Evolutionary conservation across 805 yeast genomes (phyloP), one percentile per base, ranked within the genome.

Genomic region (Kluyveromyces starmeri): DNA sequence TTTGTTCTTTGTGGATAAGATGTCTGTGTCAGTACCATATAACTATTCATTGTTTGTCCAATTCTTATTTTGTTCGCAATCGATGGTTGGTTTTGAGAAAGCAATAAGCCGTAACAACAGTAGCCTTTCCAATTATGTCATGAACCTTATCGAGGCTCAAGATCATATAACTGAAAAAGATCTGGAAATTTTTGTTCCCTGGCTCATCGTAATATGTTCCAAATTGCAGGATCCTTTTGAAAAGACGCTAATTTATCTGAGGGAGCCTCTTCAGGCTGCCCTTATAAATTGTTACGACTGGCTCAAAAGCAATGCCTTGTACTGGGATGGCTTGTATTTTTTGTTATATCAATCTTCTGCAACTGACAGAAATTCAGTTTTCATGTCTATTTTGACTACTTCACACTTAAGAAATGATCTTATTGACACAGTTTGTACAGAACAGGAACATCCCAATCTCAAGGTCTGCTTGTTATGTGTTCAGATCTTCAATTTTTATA

Each of bases 401-500:
- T 6, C 33, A 3, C 13, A 20, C 8, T 15, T 30, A 20, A 20
- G 33, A 20, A 30, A 20, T 9, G 26, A 19, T 20, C 33, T 30
- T 15, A 13, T 30, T 4, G 25, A 30, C 5, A 11, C 13, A 15
- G n/a, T 30, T 13, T 21, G 26, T 11, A 20, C 12, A 4, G 15
- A 15, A 16, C 22, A 18, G 3, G 15, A 11, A 20, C 18, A 20
- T 5, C 4, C 11, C 3, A 19, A 30, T 5, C n/a, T 30, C 15
- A 20, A 30, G 9, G 19, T 18, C 3, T 16, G 15, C 11, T 30
- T 26, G 4, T 16, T 30, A n/a, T 30, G 33, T 15, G 14, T 26
- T 6, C 33, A 30, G 15, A 20, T 30, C 18, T 18, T 30, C 6
- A 30, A 30, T 20, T 30, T 30, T 8, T 30, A 30, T n/a, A 30